These are phyloP conservation scores for Xylaria sp. DNA, from an alignment of 2,329 filamentous ascomycete species.

Conservation along the genomic window DNA sequence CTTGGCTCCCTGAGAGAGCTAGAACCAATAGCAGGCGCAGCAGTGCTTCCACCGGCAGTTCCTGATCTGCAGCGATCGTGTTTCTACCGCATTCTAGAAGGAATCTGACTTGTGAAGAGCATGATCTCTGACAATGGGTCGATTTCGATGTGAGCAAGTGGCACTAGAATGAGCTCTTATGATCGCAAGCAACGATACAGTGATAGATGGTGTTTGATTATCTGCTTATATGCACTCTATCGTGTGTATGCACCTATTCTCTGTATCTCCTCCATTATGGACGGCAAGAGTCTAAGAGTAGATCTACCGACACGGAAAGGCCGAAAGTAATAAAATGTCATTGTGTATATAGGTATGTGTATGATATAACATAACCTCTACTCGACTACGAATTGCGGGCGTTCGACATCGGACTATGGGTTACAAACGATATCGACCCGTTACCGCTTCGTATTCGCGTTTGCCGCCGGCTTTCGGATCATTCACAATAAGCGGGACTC, in stretches of 20 bases:
- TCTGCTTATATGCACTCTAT: conserved; percentile 8
- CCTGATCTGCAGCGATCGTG: conserved; percentile 27
- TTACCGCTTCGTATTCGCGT: conserved; percentile 34
- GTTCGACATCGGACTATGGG: conserved; percentile 22
- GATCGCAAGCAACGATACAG: neutral
- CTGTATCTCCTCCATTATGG: neutral
- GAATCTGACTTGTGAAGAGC: conserved; percentile 8
- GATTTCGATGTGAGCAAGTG: conserved; percentile 13
- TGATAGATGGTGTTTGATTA: neutral
- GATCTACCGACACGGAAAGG: conserved; percentile 14
- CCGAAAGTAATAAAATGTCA: conserved; percentile 21
- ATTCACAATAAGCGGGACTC: neutral
- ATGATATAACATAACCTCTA: neutral
- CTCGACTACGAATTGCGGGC: conserved; percentile 22
- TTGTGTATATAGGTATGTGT: neutral
- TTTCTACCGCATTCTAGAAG: conserved; percentile 35
- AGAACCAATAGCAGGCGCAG: conserved; percentile 30
- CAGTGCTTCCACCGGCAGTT: conserved; percentile 30
- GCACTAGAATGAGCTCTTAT: neutral
- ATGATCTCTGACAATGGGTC: conserved; percentile 1
- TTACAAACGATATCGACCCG: conserved; percentile 16
- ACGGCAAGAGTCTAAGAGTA: neutral
- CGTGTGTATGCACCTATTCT: conserved; percentile 2
- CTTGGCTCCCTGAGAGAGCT: conserved; percentile 16
- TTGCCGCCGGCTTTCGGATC: conserved; percentile 33